Evolutionary conservation across 805 yeast species (phyloP).

Genomic region (Starmerella apis): DNA sequence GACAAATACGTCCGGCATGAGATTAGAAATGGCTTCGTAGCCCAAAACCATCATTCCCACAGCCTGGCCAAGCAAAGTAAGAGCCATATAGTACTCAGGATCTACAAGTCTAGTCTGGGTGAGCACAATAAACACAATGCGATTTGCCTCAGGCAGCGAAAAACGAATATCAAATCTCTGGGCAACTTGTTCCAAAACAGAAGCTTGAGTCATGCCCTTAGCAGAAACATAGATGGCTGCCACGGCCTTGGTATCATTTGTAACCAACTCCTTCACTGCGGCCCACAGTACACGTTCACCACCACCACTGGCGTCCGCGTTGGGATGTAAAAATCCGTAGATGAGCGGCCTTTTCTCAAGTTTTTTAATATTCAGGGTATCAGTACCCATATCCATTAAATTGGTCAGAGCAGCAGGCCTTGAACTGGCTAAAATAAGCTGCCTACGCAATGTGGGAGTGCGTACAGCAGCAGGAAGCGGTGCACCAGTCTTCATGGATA

Average conservation of each 20-base stretch:
- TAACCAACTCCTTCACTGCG: constrained; percentile 64
- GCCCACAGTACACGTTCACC: constrained; percentile 97
- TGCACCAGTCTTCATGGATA: constrained; percentile 19
- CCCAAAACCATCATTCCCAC: constrained; percentile 63
- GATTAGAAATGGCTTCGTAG: constrained; percentile 54
- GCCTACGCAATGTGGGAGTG: constrained; percentile 33
- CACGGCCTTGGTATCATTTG: constrained; percentile 37
- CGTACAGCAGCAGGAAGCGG: constrained; percentile 22
- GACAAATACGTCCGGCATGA: constrained; percentile 78
- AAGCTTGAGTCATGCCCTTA: constrained; percentile 36
- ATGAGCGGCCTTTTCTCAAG: constrained; percentile 30
- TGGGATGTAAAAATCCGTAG: constrained; percentile 90
- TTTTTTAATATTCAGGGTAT: constrained; percentile 8
- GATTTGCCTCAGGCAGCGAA: constrained; percentile 36
- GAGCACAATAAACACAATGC: constrained; percentile 56
- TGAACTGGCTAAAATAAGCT: constrained; percentile 31
- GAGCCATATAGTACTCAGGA: constrained; percentile 59
- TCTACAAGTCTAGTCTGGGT: constrained; percentile 52
- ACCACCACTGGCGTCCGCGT: constrained; percentile 94
- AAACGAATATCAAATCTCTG: constrained; percentile 47
- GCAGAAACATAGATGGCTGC: constrained; percentile 63
- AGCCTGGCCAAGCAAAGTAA: constrained; percentile 82
- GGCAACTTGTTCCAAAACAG: constrained; percentile 36
- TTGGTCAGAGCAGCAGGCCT: constrained; percentile 29
- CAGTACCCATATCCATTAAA: constrained; percentile 15